Base-by-base conservation (phyloP, 1,139 yeast species). In the Zygosaccharomyces sapae region DNA sequence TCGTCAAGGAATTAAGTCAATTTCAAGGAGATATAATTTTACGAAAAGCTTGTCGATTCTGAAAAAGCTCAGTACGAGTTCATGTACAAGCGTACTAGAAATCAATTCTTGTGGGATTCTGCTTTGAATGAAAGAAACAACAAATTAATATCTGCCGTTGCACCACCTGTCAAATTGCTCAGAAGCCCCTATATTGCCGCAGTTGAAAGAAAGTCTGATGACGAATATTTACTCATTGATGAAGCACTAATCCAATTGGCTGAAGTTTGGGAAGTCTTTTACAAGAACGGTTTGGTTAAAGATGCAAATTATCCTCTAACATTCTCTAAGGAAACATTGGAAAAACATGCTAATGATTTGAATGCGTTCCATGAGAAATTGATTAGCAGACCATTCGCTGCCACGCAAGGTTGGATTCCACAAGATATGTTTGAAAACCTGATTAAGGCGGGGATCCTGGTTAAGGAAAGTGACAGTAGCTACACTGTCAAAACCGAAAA, bases 331-430 rank as follows among this genome's bases (percentile, higher is more conserved):
- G 79, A 74, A 42, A 80, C 77, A 54, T 60, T 70, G 47, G 78
- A 79, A 49, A 68, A 72, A 44, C 85, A 83, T 61, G 80, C 79
- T 48, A 62, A 70, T 25, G 79, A 77, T 27, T 74, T 87, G 58
- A 81, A 78, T 51, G 77, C 74, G 38, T 84, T 87, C 70, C 92
- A 86, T 65, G 70, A 77, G 55, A 81, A 79, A 55, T 69, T 86
- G 43, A 76, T 83, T 34, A 73, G 81, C 5, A 77, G 81, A 47
- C 96, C 97, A 41, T 89, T 89, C 67, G 83, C 87, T 33, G 94
- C 94, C 43, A 86, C 97, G 33, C 86, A 86, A 49, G 96, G 96
- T 4, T 90, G 97, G 96, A 77, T 90, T 49, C 96, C 97, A 20
- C 95, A 87, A 65, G 96, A 88, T 62, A 79, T 88, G 84, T 89